Evolutionary conservation across 225 moss, liverwort and hornwort genomes (phyloP).

Genomic region (Asterella californica): DNA sequence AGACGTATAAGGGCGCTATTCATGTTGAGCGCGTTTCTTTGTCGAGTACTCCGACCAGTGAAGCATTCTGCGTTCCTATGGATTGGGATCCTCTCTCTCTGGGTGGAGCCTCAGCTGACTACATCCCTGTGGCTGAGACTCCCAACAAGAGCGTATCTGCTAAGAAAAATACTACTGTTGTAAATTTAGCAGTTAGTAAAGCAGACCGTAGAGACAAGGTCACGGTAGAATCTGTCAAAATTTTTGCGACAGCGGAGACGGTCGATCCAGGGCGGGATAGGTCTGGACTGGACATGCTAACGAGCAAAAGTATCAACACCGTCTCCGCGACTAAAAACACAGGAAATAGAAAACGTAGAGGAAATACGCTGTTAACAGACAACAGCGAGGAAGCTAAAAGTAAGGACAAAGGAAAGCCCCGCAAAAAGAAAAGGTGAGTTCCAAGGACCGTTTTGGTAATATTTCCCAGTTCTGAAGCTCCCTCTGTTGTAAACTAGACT

Average conservation of each 20-base stretch:
- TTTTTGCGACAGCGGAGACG: not conserved
- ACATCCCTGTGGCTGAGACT: constrained; percentile 33
- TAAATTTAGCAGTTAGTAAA: not conserved
- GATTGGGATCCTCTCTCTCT: constrained; percentile 88
- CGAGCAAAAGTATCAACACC: not conserved
- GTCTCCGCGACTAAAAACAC: not conserved
- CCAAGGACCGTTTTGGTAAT: too few relatives aligned
- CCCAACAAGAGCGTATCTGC: not conserved
- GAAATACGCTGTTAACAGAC: not conserved
- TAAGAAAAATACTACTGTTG: not conserved
- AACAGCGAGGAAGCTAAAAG: constrained; percentile 6
- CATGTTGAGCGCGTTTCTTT: constrained; percentile 41
- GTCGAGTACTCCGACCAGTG: constrained; percentile 20
- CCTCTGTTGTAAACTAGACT: too few relatives aligned
- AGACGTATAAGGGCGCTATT: constrained; percentile 62
- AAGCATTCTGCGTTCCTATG: constrained; percentile 62
- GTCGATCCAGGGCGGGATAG: not conserved
- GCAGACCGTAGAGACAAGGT: not conserved
- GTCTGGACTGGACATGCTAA: not conserved
- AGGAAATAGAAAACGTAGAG: constrained; percentile 22
- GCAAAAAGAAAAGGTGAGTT: constrained; percentile 39
- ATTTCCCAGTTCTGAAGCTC: too few relatives aligned
- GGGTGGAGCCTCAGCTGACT: constrained; percentile 61
- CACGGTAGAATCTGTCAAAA: too few relatives aligned
- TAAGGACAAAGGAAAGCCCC: constrained; percentile 23